Conservation (phyloP, 345 rosid genomes). For the Sisymbrium irio region DNA sequence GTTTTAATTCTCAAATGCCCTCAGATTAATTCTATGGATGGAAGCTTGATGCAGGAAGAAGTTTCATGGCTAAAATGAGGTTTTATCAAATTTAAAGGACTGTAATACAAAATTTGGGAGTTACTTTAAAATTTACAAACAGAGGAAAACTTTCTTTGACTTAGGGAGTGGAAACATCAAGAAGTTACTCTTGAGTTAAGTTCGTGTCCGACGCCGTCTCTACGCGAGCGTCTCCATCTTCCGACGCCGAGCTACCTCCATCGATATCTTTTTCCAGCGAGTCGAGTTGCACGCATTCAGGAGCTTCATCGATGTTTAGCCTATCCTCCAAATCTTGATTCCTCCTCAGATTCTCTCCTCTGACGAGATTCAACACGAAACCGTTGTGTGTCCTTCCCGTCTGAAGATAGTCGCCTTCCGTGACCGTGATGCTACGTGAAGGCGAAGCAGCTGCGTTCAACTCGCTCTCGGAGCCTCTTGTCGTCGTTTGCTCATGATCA, state of each 20-base stretch:
- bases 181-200: neutral
- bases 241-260: constrained; percentile 64
- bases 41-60: neutral
- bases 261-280: constrained; percentile 61
- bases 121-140: neutral
- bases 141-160: neutral
- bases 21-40: no score
- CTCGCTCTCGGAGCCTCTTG: constrained; percentile 45
- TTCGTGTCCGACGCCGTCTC: constrained; percentile 4
- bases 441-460: constrained; percentile 27
- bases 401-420: constrained; percentile 83
- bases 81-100: neutral
- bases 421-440: constrained; percentile 54
- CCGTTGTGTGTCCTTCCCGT: constrained; percentile 71
- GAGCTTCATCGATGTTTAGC: constrained; percentile 33
- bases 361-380: constrained; percentile 68
- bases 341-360: constrained; percentile 54
- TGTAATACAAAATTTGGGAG: neutral
- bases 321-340: constrained; percentile 38
- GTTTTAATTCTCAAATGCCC: neutral
- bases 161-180: neutral
- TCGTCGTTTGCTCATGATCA: constrained; percentile 36
- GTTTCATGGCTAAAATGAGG: neutral
- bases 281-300: constrained; percentile 70
- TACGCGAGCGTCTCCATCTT: constrained; percentile 33